These are phyloP conservation scores for Xylariales sp. DNA, from an alignment of 2,329 filamentous ascomycete genomes.

Conservation along the genomic window DNA sequence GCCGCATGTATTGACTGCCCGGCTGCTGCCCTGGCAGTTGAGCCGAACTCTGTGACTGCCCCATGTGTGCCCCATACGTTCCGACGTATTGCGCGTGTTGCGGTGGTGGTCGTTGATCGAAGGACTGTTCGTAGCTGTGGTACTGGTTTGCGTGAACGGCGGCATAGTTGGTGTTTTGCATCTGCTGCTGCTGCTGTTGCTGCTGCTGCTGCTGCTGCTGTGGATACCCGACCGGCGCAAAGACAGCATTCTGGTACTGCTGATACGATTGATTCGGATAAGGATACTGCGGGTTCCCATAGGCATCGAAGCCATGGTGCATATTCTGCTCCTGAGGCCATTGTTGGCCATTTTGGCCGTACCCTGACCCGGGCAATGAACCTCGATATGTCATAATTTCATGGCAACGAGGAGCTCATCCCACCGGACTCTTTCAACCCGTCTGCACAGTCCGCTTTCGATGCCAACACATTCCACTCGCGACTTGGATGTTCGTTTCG, in stretches of 20 bases:
- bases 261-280: constrained; percentile 23
- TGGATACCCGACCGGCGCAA: constrained; percentile 16
- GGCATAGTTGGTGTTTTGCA: constrained; percentile 20
- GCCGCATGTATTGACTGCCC: constrained; percentile 7
- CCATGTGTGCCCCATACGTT: constrained; percentile 11
- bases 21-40: constrained; percentile 7
- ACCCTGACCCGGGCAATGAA: constrained; percentile 26
- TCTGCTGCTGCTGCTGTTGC: constrained; percentile 18
- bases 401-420: constrained; percentile 10
- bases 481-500: no score
- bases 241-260: constrained; percentile 17
- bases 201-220: constrained; percentile 22
- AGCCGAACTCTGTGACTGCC: constrained; percentile 7
- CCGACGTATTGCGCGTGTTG: constrained; percentile 13
- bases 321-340: constrained; percentile 15
- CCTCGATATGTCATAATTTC: constrained; percentile 31
- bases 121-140: constrained; percentile 24
- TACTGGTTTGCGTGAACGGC: constrained; percentile 15
- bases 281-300: constrained; percentile 16
- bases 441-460: no score
- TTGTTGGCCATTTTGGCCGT: constrained; percentile 19
- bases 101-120: constrained; percentile 20
- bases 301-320: constrained; percentile 22
- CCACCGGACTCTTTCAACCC: no score
- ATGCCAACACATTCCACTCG: no score